Conservation (phyloP, 2,329 filamentous ascomycete species). For the Paracamarosporium sp. region DNA sequence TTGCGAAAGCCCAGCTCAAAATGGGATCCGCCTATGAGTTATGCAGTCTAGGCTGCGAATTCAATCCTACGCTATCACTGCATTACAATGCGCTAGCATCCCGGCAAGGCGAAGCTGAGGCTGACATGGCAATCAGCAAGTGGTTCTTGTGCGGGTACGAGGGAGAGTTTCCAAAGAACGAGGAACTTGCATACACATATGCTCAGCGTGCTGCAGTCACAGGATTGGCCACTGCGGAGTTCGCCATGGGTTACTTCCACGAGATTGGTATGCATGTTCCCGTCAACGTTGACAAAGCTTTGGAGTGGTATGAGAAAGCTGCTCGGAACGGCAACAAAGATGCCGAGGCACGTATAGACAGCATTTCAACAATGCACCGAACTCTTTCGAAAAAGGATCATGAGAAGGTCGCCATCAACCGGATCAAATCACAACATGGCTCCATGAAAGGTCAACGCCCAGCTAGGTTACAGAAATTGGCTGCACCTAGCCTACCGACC, state of each 20-base stretch:
- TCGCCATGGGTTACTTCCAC: slow-evolving; percentile 96
- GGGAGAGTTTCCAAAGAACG: slow-evolving; percentile 91
- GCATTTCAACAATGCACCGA: slow-evolving; percentile 76
- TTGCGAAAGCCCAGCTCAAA: slow-evolving; percentile 94
- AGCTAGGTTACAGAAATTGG: slow-evolving; percentile 49
- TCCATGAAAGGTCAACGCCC: slow-evolving; percentile 59
- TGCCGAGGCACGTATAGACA: slow-evolving; percentile 80
- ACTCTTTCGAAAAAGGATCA: slow-evolving; percentile 90
- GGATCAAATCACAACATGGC: slow-evolving; percentile 71
- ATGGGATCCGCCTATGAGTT: slow-evolving; percentile 97
- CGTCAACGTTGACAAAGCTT: slow-evolving; percentile 82
- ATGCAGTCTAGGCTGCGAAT: slow-evolving; percentile 91
- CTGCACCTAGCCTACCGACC: slow-evolving; percentile 46
- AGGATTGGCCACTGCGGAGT: slow-evolving; percentile 88
- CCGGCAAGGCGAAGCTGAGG: slow-evolving; percentile 89
- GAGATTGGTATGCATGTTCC: slow-evolving; percentile 93
- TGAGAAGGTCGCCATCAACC: slow-evolving; percentile 85
- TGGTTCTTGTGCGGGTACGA: slow-evolving; percentile 98
- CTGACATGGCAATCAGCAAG: slow-evolving; percentile 94
- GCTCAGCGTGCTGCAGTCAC: slow-evolving; percentile 83
- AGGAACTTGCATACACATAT: slow-evolving; percentile 89
- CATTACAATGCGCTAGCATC: slow-evolving; percentile 96
- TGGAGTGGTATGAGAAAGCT: slow-evolving; percentile 89
- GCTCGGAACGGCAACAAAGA: slow-evolving; percentile 92
- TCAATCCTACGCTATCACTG: slow-evolving; percentile 88